A percentile compares a stretch with the other conserved stretches of the same genome.
phyloP scores from a whole-genome alignment of 768 basidiomycete genomes.

The Leccinellum rugosiceps region DNA sequence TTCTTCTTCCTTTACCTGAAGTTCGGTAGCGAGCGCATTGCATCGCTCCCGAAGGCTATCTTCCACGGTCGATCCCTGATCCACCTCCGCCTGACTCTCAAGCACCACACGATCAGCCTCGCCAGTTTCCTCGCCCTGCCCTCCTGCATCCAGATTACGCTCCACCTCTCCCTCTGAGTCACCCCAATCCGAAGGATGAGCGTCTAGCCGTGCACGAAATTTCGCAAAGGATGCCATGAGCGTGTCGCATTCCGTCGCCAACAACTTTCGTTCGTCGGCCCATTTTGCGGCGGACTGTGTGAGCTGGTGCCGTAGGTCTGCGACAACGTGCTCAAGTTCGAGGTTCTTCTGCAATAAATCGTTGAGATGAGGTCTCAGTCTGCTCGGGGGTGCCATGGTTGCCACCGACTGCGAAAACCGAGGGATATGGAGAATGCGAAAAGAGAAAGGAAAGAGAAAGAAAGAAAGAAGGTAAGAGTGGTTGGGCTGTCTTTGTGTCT shows the following conservation, averaged over 20 bases:
- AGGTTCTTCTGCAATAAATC: conserved; percentile 28
- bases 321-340: conserved; percentile 28
- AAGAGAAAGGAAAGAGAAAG: neutral
- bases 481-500: neutral
- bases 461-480: neutral
- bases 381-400: conserved; percentile 25
- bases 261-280: conserved; percentile 27
- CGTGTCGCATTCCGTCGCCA: conserved; percentile 19
- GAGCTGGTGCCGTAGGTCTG: conserved; percentile 27
- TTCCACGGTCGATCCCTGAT: conserved; percentile 4
- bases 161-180: conserved; percentile 27
- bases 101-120: conserved; percentile 6
- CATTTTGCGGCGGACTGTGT: conserved; percentile 28
- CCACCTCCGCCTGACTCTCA: conserved; percentile 4
- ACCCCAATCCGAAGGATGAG: conserved; percentile 17
- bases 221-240: conserved; percentile 33
- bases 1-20: conserved; percentile 18
- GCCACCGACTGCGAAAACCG: neutral
- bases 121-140: conserved; percentile 15
- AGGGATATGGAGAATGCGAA: neutral
- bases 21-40: conserved; percentile 16
- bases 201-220: conserved; percentile 24
- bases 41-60: conserved; percentile 13
- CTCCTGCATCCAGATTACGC: conserved; percentile 16
- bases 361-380: conserved; percentile 26